Conservation (phyloP, 306 rosid genomes). For the Sindora glabra region DNA sequence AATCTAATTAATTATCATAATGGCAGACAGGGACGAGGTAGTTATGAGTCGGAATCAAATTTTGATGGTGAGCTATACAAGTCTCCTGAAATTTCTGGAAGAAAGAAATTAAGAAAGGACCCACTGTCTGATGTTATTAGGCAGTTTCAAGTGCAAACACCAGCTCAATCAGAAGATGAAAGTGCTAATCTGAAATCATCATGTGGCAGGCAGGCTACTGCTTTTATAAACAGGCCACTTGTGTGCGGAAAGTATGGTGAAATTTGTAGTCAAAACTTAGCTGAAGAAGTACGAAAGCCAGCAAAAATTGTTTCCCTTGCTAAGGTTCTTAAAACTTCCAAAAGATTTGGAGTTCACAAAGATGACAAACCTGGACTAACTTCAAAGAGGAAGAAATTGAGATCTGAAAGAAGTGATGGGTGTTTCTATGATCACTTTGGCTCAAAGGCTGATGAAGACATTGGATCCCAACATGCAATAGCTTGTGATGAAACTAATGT, state of each 20-base stretch:
- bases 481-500: constrained; percentile 12
- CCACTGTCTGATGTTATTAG: constrained; percentile 14
- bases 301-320: constrained; percentile 54
- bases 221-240: constrained; percentile 32
- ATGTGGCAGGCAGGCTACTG: constrained; percentile 19
- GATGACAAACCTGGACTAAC: constrained; percentile 13
- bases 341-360: constrained; percentile 29
- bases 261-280: constrained; percentile 23
- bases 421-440: constrained; percentile 10
- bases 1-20: constrained; percentile 2
- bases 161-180: constrained; percentile 14
- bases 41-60: constrained; percentile 16
- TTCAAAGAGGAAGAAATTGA: constrained; percentile 24
- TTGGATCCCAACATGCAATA: constrained; percentile 1
- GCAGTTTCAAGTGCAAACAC: constrained; percentile 18
- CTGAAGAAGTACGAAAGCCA: constrained; percentile 26
- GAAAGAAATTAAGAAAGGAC: constrained; percentile 35
- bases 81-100: constrained; percentile 21
- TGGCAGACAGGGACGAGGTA: constrained; percentile 13
- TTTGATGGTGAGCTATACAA: constrained; percentile 19
- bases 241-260: constrained; percentile 62
- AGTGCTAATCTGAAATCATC: constrained; percentile 14
- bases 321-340: constrained; percentile 36
- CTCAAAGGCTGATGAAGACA: constrained; percentile 15
- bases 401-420: constrained; percentile 6